Evolutionary conservation across 345 rosid species (phyloP), one percentile per base, ranked within the genome.

Genomic region (Corymbia maculata): DNA sequence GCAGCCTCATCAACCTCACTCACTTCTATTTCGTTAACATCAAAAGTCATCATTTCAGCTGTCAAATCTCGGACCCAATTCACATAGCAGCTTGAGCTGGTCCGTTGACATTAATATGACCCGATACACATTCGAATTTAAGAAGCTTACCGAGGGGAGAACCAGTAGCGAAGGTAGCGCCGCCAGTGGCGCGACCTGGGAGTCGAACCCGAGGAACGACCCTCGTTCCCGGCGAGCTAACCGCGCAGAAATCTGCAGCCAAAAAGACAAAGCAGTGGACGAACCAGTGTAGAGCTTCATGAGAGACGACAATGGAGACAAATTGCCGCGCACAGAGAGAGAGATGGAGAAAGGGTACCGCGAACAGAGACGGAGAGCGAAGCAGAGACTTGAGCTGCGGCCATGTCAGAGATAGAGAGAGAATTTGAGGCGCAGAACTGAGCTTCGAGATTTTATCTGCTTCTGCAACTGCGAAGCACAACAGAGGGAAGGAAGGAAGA

Each of bases 351-450:
- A 53, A 75, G 85, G 68, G 19, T 92, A 96, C 95, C 93, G n/a
- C 88, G 91, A 8, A 85, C 52, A 87, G 97, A 93, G 89, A 92
- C 91, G 84, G 93, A 90, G 87, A 94, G 92, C 70, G 94, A 92
- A 68, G 96, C 93, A 28, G 95, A 93, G 90, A 93, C 89, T 87
- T 95, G 98, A 93, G 95, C 93, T 82, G 89, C 91, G n/a, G 95
- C 95, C 97, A 94, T 93, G 49, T 75, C 82, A 19, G 13, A 32
- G 4, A 36, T 12, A 68, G 45, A 70, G 21, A 66, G 79, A 68
- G 22, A 32, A 26, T 12, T 26, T 75, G 82, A 19, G 82, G 82
- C 49, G 21, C 4, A 14, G 49, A 19, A 24, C 14, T 2, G 82
- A 75, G 82, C 82, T 75, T 42, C 49, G 82, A 75, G 82, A 75